Evolutionary conservation across 495 filamentous ascomycete species (phyloP).

Genomic region (Pyronema domesticum): DNA sequence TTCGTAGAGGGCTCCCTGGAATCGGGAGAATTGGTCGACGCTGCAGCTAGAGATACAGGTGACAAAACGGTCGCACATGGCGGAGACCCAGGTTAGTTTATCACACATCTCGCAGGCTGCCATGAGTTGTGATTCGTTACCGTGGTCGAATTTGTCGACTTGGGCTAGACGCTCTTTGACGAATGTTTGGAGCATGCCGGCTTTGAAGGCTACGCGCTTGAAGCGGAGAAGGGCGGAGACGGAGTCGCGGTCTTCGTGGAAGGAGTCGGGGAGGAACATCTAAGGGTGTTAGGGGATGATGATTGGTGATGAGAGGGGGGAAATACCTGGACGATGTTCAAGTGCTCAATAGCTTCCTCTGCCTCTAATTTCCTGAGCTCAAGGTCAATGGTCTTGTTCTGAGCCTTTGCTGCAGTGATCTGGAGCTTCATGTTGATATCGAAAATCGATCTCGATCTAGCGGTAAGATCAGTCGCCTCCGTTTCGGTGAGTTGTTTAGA

Average conservation of each 20-base stretch:
- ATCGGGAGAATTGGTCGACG: conserved; percentile 54
- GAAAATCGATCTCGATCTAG: conserved; percentile 78
- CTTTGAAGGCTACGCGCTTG: conserved; percentile 77
- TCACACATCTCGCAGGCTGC: conserved; percentile 62
- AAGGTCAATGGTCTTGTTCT: conserved; percentile 81
- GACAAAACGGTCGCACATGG: conserved; percentile 69
- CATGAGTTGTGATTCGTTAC: conserved; percentile 55
- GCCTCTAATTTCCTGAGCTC: conserved; percentile 77
- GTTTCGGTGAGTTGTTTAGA: conserved; percentile 82
- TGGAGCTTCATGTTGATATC: conserved; percentile 90
- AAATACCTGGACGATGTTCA: conserved; percentile 50
- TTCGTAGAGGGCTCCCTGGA: conserved; percentile 65
- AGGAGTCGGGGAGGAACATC: conserved; percentile 79
- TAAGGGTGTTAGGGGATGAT: conserved; percentile 19
- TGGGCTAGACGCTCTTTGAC: conserved; percentile 56
- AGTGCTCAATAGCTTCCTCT: conserved; percentile 72
- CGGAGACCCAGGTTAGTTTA: conserved; percentile 67
- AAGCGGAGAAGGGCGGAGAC: conserved; percentile 72
- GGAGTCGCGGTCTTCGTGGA: conserved; percentile 59
- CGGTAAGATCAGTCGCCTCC: conserved; percentile 71
- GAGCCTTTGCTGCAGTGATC: conserved; percentile 69
- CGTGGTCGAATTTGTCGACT: conserved; percentile 32
- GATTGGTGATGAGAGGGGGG: neutral
- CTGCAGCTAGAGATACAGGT: conserved; percentile 58
- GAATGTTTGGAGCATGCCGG: conserved; percentile 56